Conservation (phyloP, 176 grass and related monocot genomes). For the Triticum timopheevii region DNA sequence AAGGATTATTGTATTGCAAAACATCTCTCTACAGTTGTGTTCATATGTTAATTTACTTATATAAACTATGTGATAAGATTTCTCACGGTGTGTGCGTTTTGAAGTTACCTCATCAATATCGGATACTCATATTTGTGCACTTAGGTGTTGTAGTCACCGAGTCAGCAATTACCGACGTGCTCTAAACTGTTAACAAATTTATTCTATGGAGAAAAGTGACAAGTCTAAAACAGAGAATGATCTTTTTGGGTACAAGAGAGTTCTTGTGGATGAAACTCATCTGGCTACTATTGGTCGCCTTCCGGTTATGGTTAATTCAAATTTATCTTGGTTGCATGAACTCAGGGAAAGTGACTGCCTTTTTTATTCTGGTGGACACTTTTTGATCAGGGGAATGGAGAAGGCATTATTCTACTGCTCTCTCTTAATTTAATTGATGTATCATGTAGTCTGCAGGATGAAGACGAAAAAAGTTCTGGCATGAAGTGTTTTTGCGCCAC, state of each 20-base stretch:
- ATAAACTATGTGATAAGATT: background rate
- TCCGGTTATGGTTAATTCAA: slow-evolving; percentile 88
- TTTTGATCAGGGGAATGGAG: slow-evolving; percentile 95
- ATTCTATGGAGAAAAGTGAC: slow-evolving; percentile 77
- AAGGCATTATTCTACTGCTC: slow-evolving; percentile 59
- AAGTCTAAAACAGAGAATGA: slow-evolving; percentile 80
- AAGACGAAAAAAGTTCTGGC: no score
- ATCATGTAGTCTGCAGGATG: background rate
- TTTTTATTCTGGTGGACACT: slow-evolving; percentile 92
- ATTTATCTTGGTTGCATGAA: slow-evolving; percentile 68
- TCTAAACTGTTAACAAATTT: slow-evolving; percentile 56
- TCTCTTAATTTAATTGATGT: slow-evolving; percentile 25
- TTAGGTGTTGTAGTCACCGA: background rate
- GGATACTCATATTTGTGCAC: slow-evolving; percentile 18
- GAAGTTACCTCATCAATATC: background rate
- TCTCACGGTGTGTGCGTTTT: background rate
- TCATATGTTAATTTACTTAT: slow-evolving; percentile 3
- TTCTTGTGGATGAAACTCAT: slow-evolving; percentile 46
- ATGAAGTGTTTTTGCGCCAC: no score
- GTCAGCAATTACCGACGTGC: slow-evolving; percentile 21
- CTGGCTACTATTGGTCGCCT: slow-evolving; percentile 58
- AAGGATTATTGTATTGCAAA: no score
- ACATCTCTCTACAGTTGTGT: background rate
- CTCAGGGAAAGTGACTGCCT: slow-evolving; percentile 68
- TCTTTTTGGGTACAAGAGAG: slow-evolving; percentile 49